These are phyloP conservation scores for Suhomyces taliae DNA, from an alignment of 1,139 yeast species.

Conservation along the genomic window DNA sequence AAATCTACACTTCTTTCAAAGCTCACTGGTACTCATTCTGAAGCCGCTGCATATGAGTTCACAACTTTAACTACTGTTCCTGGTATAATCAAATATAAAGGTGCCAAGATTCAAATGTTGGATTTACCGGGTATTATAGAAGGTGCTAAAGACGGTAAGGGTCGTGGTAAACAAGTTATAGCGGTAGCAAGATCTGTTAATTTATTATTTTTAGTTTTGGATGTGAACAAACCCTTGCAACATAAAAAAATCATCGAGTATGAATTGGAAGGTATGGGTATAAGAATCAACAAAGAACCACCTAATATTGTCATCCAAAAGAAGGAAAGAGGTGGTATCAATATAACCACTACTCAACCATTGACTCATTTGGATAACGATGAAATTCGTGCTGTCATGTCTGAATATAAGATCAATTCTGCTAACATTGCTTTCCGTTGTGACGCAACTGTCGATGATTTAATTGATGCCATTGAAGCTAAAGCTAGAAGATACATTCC, in stretches of 20 bases:
- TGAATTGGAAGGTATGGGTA: slow-evolving; percentile 96
- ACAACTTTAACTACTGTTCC: slow-evolving; percentile 98
- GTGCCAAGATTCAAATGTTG: slow-evolving; percentile 96
- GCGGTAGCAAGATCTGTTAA: slow-evolving; percentile 98
- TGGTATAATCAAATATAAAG: slow-evolving; percentile 91
- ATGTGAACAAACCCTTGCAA: slow-evolving; percentile 92
- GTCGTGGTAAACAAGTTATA: slow-evolving; percentile 98
- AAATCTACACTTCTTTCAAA: slow-evolving; percentile 84
- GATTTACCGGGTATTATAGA: slow-evolving; percentile 99
- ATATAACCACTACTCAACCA: slow-evolving; percentile 90
- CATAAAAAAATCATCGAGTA: slow-evolving; percentile 92
- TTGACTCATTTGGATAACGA: slow-evolving; percentile 88
- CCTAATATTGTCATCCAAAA: slow-evolving; percentile 90
- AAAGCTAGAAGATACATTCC: slow-evolving; percentile 91
- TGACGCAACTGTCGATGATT: slow-evolving; percentile 95
- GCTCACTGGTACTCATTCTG: slow-evolving; percentile 93
- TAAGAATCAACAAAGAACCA: slow-evolving; percentile 84
- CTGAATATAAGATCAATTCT: slow-evolving; percentile 89
- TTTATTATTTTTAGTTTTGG: slow-evolving; percentile 86
- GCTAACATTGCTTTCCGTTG: slow-evolving; percentile 98
- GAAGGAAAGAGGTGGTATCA: slow-evolving; percentile 94
- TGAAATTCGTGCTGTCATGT: slow-evolving; percentile 93
- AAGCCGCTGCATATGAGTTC: slow-evolving; percentile 96
- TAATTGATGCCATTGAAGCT: slow-evolving; percentile 91
- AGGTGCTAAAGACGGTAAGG: slow-evolving; percentile 98